Evolutionary conservation across 2,329 filamentous ascomycete genomes (phyloP), one percentile per base, ranked within the genome.

Genomic region (Penicillium sp.): DNA sequence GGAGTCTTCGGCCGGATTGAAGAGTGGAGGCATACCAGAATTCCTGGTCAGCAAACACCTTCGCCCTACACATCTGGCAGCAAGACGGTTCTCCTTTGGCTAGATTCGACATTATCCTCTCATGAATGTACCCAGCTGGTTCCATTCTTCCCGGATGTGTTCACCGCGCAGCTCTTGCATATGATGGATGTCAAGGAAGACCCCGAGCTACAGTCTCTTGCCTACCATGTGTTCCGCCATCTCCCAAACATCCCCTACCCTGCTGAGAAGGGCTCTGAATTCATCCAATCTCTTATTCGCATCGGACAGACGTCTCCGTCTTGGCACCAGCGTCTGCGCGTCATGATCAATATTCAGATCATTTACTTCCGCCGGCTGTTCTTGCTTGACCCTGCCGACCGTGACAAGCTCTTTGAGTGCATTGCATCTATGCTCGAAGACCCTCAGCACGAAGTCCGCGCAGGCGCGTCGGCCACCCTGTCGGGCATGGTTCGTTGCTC

Each of bases 101-200:
- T 98, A 4, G 93, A 98, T 67, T 86, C 82, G 33, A 93, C 88
- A 11, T 75, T 98, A 3, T 88, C 87, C 2, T 94, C 88, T 0
- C 86, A 94, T 49, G 93, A 97, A 63, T 98, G 93, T 67, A 94
- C 82, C 0, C 85, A 93, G 60, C 79, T 98, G 10, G 81, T 94
- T 13, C 81, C 84, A 3, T 97, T 96, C 77, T 97, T 98, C 73
- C 86, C 89, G 0, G 78, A 86, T 23, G 76, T 85, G 0, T 91
- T 97, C 59, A 93, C 94, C 64, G 87, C 93, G 56, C 87, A 96
- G 63, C 79, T 98, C 10, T 73, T 98, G 36, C 90, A 98, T 72
- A 98, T 98, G 93, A 98, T 98, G 91, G 93, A 98, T 60, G 88
- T 98, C 63, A 97, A 97, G 65, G 93, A 98, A 65, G 93, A 98